Conservation (phyloP, 768 basidiomycete genomes). For the Hebeloma cylindrosporum region DNA sequence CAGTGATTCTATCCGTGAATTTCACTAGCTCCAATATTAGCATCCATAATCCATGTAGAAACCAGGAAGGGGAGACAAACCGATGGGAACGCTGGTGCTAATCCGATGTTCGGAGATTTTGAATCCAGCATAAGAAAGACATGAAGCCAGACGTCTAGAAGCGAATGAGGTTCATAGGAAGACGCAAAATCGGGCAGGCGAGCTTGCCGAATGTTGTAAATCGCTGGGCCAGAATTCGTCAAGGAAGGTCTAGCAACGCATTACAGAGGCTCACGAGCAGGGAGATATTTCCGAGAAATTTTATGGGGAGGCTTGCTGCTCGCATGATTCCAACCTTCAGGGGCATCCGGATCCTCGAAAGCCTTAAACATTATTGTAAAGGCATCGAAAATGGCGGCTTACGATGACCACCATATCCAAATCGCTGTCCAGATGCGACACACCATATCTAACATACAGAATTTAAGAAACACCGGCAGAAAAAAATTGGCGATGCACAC, state of each 20-base stretch:
- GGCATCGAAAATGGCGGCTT: conserved; percentile 15
- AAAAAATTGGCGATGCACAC: neutral
- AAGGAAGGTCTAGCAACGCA: neutral
- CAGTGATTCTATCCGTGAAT: conserved; percentile 43
- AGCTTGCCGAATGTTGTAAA: no score
- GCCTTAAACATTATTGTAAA: neutral
- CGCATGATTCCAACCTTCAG: conserved; percentile 11
- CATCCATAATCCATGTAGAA: neutral
- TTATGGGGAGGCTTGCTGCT: conserved; percentile 9
- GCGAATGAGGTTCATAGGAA: neutral
- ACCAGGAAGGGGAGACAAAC: conserved; percentile 19
- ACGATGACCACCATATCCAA: conserved; percentile 55
- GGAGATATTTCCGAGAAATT: neutral
- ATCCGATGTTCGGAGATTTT: conserved; percentile 28
- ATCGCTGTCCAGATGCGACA: conserved; percentile 41
- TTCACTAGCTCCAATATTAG: conserved; percentile 41
- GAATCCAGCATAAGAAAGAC: conserved; percentile 36
- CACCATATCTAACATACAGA: conserved; percentile 37
- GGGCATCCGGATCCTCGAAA: conserved; percentile 25
- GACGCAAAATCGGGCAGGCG: neutral
- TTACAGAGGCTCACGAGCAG: neutral
- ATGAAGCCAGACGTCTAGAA: conserved; percentile 30
- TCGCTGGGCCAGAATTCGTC: no score
- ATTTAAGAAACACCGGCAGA: neutral
- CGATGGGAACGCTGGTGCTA: conserved; percentile 43